Percentiles rank a stretch among this genome's conserved stretches.
Evolutionary conservation across 352 stramenopile genomes (phyloP).

Genomic region (Phytophthora niederhauseri): DNA sequence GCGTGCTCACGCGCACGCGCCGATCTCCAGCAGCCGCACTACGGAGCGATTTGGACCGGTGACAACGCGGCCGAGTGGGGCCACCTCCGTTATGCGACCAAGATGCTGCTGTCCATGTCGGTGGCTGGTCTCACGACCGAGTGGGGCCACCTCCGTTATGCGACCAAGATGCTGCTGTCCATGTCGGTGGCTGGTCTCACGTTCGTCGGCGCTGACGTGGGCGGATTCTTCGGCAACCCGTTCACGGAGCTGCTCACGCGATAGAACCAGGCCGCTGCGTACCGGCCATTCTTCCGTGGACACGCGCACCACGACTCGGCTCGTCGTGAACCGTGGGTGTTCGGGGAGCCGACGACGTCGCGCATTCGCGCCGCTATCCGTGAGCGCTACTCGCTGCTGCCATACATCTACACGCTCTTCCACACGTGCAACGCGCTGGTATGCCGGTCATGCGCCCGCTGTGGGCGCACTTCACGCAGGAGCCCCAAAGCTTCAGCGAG

Average conservation of each 20-base stretch:
- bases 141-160: constrained; percentile 96
- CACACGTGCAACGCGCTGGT: constrained; percentile 56
- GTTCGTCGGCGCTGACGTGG: constrained; percentile 98
- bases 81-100: constrained; percentile 95
- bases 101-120: constrained; percentile 98
- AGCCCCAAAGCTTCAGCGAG: constrained; percentile 84
- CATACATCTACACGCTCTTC: constrained; percentile 96
- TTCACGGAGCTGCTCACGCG: constrained; percentile 96
- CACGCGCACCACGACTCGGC: constrained; percentile 99
- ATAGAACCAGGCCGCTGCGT: constrained; percentile 96
- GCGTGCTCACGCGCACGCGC: too few species aligned
- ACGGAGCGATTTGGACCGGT: constrained; percentile 98
- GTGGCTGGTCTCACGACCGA: constrained; percentile 94
- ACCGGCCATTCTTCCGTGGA: constrained; percentile 98
- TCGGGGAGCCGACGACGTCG: constrained; percentile 94
- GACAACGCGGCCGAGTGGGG: constrained; percentile 98
- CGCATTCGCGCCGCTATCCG: constrained; percentile 93
- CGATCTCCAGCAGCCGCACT: too few species aligned
- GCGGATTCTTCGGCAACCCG: constrained; percentile 98
- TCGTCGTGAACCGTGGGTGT: constrained; percentile 98
- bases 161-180: constrained; percentile 97
- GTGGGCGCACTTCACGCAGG: constrained; percentile 96
- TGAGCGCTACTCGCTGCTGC: constrained; percentile 96
- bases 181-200: constrained; percentile 96
- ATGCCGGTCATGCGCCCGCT: constrained; percentile 94